phyloP scores from a whole-genome alignment of 306 rosid species.

The Ochetophila trinervis region DNA sequence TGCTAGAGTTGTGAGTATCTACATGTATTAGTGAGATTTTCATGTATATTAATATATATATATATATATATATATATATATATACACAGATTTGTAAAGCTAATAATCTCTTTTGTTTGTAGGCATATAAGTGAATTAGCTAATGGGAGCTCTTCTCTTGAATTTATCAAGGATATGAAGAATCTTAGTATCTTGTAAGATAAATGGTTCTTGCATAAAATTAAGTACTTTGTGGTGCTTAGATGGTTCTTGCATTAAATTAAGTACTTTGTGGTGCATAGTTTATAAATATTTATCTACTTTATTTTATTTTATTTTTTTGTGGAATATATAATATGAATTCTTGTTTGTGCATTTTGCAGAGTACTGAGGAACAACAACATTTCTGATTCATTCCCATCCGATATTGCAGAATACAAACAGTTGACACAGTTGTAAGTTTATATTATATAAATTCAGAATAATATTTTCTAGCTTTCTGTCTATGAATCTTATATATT shows the following conservation, averaged over 20 bases:
- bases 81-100: slow-evolving; percentile 6
- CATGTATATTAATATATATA: too few relatives aligned
- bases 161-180: slow-evolving; percentile 57
- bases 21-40: slow-evolving; percentile 12
- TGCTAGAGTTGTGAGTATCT: slow-evolving; percentile 60
- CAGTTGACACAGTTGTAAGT: slow-evolving; percentile 55
- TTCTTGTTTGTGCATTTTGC: slow-evolving; percentile 29
- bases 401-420: slow-evolving; percentile 50
- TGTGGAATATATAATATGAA: slow-evolving; percentile 11
- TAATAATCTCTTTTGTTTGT: slow-evolving; percentile 29
- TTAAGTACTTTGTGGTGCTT: too few relatives aligned
- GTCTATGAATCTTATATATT: too few relatives aligned
- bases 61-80: too few relatives aligned
- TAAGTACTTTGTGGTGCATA: too few relatives aligned
- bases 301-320: slow-evolving; percentile 5
- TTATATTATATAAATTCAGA: neutral
- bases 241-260: neutral
- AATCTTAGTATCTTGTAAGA: slow-evolving; percentile 61
- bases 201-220: slow-evolving; percentile 3
- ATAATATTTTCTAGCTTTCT: neutral
- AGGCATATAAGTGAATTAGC: slow-evolving; percentile 63
- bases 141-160: slow-evolving; percentile 71
- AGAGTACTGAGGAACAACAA: slow-evolving; percentile 72
- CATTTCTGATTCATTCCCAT: slow-evolving; percentile 62
- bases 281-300: too few relatives aligned